phyloP scores from a whole-genome alignment of 2,329 filamentous ascomycete genomes.

The Cytospora schulzeri region DNA sequence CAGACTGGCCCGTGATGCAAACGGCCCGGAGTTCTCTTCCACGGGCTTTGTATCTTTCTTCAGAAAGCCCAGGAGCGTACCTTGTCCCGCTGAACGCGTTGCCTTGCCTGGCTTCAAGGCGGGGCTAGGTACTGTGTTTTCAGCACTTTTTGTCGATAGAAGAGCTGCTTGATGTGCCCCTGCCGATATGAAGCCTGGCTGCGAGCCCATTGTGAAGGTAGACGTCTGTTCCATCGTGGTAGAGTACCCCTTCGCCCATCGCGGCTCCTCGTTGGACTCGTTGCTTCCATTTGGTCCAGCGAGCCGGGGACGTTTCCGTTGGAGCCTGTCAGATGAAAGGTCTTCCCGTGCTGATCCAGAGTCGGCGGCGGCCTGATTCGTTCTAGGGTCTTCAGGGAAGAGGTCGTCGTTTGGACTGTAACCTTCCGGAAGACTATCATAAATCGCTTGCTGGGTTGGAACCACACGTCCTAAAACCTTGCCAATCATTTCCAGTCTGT shows the following conservation, averaged over 20 bases:
- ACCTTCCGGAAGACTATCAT: slow-evolving; percentile 54
- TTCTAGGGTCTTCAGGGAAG: slow-evolving; percentile 65
- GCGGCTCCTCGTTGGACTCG: slow-evolving; percentile 35
- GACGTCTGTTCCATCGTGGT: slow-evolving; percentile 65
- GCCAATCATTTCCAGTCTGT: slow-evolving; percentile 66
- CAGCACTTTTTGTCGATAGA: slow-evolving; percentile 36
- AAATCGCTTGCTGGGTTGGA: slow-evolving; percentile 58
- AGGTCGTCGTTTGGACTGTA: slow-evolving; percentile 65
- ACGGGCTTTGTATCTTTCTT: slow-evolving; percentile 1
- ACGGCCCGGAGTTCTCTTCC: neutral
- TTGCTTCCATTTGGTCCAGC: slow-evolving; percentile 35
- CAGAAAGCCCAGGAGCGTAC: slow-evolving; percentile 23
- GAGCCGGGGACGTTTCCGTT: slow-evolving; percentile 35
- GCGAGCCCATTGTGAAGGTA: slow-evolving; percentile 60
- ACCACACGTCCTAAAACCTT: slow-evolving; percentile 68
- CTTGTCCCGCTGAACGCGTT: slow-evolving; percentile 15
- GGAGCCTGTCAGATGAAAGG: slow-evolving; percentile 35
- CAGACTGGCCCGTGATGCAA: neutral
- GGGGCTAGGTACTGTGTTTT: slow-evolving; percentile 28
- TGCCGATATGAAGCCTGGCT: slow-evolving; percentile 65
- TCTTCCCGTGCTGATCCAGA: slow-evolving; percentile 36
- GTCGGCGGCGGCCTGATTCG: neutral
- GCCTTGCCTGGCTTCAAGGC: slow-evolving; percentile 35
- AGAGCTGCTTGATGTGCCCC: slow-evolving; percentile 53
- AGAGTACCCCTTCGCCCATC: slow-evolving; percentile 48